Percentiles rank a stretch among this genome's conserved stretches.
Evolutionary conservation across 257 asterid genomes (phyloP).

Genomic region (Jacaranda mimosifolia): DNA sequence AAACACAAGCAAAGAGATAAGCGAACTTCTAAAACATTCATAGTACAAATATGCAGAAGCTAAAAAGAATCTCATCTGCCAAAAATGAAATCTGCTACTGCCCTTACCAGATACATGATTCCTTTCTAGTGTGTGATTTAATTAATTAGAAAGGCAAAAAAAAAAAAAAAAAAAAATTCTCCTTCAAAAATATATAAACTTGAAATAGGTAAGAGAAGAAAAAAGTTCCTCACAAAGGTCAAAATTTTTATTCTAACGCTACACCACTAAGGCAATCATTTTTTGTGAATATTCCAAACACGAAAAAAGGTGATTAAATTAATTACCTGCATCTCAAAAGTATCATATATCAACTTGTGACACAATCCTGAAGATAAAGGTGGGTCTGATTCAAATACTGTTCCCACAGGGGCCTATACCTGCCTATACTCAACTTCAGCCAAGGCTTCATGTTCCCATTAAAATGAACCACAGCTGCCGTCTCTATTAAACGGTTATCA

Average conservation of each 20-base stretch:
- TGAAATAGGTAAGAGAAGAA: slow-evolving; percentile 16
- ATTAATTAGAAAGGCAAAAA: too few relatives aligned
- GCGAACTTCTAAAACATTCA: slow-evolving; percentile 25
- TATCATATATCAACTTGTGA: slow-evolving; percentile 54
- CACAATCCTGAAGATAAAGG: slow-evolving; percentile 68
- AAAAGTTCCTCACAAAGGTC: slow-evolving; percentile 41
- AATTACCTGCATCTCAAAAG: slow-evolving; percentile 46
- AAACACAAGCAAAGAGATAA: neutral
- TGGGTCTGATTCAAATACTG: slow-evolving; percentile 72
- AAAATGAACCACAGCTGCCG: slow-evolving; percentile 86
- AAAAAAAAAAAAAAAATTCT: slow-evolving; percentile 27
- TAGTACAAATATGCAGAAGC: slow-evolving; percentile 37
- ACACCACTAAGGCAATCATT: slow-evolving; percentile 43
- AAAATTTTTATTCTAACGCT: slow-evolving; percentile 61
- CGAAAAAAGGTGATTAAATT: slow-evolving; percentile 29
- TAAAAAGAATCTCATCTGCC: slow-evolving; percentile 33
- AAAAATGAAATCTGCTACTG: slow-evolving; percentile 34
- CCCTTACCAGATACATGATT: slow-evolving; percentile 42
- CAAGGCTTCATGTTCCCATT: slow-evolving; percentile 96
- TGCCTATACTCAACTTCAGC: slow-evolving; percentile 77
- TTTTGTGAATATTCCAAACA: slow-evolving; percentile 34
- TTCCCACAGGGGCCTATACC: slow-evolving; percentile 87
- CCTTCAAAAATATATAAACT: slow-evolving; percentile 36
- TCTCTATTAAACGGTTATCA: slow-evolving; percentile 76
- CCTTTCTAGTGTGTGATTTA: slow-evolving; percentile 25